A percentile compares a stretch with the other conserved stretches of the same genome.
Conservation (phyloP, 768 basidiomycete genomes). For the Pisolithus orientalis region DNA sequence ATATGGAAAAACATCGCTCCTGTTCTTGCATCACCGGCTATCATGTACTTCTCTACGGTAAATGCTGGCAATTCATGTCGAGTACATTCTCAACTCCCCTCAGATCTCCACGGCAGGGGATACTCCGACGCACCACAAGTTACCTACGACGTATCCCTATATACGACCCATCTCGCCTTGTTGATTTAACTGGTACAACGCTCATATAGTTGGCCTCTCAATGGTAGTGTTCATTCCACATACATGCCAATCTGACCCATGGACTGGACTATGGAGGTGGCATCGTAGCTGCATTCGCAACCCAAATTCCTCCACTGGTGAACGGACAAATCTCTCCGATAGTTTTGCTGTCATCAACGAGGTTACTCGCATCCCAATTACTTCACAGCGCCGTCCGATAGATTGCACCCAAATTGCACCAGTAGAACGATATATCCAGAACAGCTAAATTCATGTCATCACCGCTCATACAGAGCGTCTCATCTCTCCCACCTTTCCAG, state of each 20-base stretch:
- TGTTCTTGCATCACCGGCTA: slow-evolving; percentile 54
- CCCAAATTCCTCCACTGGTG: slow-evolving; percentile 67
- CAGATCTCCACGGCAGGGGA: slow-evolving; percentile 77
- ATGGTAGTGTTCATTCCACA: slow-evolving; percentile 46
- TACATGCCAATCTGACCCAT: neutral
- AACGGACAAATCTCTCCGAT: slow-evolving; percentile 60
- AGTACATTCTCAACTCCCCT: slow-evolving; percentile 1
- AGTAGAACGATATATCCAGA: slow-evolving; percentile 63
- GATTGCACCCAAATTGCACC: neutral
- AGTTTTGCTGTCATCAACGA: slow-evolving; percentile 68
- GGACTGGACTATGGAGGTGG: slow-evolving; percentile 53
- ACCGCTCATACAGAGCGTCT: slow-evolving; percentile 61
- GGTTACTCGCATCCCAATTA: slow-evolving; percentile 23
- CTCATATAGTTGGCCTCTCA: slow-evolving; percentile 62
- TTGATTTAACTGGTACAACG: slow-evolving; percentile 74
- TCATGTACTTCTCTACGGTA: slow-evolving; percentile 73
- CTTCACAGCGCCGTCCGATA: neutral
- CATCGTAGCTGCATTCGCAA: slow-evolving; percentile 63
- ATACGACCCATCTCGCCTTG: slow-evolving; percentile 74
- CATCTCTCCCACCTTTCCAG: slow-evolving; percentile 55
- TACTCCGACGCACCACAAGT: slow-evolving; percentile 77
- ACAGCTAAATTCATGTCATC: slow-evolving; percentile 77
- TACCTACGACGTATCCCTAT: slow-evolving; percentile 57
- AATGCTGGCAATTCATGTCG: slow-evolving; percentile 5
- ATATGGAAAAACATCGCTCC: slow-evolving; percentile 76